Base-by-base conservation (phyloP, 139 green algal species). In the Spirogloea muscicola region DNA sequence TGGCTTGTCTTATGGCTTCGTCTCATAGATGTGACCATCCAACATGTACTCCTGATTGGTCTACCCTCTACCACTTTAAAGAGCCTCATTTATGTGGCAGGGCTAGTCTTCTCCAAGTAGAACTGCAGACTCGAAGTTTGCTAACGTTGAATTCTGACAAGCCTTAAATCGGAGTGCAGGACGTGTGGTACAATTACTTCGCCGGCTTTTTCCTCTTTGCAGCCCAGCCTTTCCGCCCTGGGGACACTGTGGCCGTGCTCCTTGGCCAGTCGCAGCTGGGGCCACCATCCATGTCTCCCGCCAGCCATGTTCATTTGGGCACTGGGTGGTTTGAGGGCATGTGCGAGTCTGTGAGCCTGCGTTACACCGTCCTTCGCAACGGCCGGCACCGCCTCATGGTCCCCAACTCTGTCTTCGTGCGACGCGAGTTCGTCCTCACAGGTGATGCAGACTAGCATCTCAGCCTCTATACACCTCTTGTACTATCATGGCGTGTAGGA, bases 161-260 rank as follows among this genome's bases (percentile, higher is more conserved):
- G n/a, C n/a, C n/a, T n/a, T n/a, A n/a, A n/a, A n/a, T 55, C 57
- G 37, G 33, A 4, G 6, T 63, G 39, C 73, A 81, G 73, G 73
- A 81, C 57, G 27, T 81, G 27, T 74, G 61, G 61, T 36, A 75
- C 73, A 81, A 81, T 37, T 74, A 72, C 48, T 68, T 81, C 10
- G 73, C 61, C 16, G 73, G 73, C 65, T 81, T 81, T 48, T 81
- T 81, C 36, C 49, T 81, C 31, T 74, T 81, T 7, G 42, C 48
- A 33, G 73, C 73, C 34, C 55, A 73, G 61, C 73, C 73, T 2
- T 81, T 81, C 46, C 60, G 61, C n/a, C 39, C 61, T 29, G 73
- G 73, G 10, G 73, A 81, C 73, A 68, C 58, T 1, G 1, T 81
- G 1, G 59, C 61, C 9, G 36, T 81, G 29, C 34, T 57, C 7